Evolutionary conservation across 1,139 yeast genomes (phyloP).

Genomic region (Suhomyces chickasaworum): DNA sequence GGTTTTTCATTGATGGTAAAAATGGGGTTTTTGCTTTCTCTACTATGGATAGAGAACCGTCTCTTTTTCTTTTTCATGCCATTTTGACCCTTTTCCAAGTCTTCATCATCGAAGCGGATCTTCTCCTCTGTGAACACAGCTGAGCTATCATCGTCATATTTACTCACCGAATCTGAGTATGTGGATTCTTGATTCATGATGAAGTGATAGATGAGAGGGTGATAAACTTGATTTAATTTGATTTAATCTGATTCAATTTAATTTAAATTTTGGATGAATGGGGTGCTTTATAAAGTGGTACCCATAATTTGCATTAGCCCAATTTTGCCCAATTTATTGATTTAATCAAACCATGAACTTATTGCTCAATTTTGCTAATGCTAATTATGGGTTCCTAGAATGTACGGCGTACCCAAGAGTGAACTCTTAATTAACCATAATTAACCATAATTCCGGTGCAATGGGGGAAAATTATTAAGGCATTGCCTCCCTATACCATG

Average conservation of each 20-base stretch:
- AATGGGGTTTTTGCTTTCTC: conserved; percentile 10
- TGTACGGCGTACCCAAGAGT: neutral
- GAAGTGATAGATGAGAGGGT: neutral
- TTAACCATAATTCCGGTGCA: neutral
- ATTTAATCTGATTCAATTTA: too few species aligned
- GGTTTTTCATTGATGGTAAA: conserved; percentile 20
- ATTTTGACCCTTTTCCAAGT: conserved; percentile 10
- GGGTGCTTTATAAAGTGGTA: neutral
- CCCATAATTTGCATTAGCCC: too few species aligned
- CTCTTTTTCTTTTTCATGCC: conserved; percentile 5
- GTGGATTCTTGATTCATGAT: conserved; percentile 6
- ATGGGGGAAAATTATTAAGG: neutral
- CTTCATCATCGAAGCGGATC: conserved; percentile 12
- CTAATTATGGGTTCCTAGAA: neutral
- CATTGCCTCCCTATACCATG: neutral
- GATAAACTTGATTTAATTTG: too few species aligned
- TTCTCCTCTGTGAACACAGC: conserved; percentile 11
- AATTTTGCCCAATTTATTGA: too few species aligned
- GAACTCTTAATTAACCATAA: neutral
- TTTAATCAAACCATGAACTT: too few species aligned
- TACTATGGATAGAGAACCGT: conserved; percentile 13
- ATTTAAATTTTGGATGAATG: neutral
- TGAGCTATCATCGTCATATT: conserved; percentile 9
- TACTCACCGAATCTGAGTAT: conserved; percentile 9
- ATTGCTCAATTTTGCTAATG: neutral